A percentile compares a stretch with the other conserved stretches of the same genome.
Evolutionary conservation across 2,329 filamentous ascomycete genomes (phyloP).

Genomic region (Fusarium xylarioides): DNA sequence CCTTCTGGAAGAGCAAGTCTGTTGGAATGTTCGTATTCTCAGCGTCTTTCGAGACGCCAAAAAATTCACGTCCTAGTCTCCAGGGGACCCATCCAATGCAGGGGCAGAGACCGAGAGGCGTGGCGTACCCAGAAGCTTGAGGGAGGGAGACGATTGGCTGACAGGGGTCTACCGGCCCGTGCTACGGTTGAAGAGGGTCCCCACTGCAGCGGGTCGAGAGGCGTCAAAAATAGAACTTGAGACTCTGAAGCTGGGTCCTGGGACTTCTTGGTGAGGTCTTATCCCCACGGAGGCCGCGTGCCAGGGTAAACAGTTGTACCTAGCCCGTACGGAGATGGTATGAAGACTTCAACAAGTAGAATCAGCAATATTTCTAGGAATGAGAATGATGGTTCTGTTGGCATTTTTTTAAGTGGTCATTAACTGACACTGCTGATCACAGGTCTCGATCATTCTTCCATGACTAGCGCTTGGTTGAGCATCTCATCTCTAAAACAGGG

Average conservation of each 20-base stretch:
- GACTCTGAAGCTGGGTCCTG: slow-evolving; percentile 22
- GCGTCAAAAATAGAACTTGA: slow-evolving; percentile 39
- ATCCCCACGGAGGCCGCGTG: slow-evolving; percentile 32
- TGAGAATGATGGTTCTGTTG: not conserved
- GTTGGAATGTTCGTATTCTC: slow-evolving; percentile 29
- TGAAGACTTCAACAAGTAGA: not conserved
- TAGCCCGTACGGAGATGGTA: not conserved
- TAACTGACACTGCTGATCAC: slow-evolving; percentile 7
- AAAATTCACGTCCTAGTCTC: not conserved
- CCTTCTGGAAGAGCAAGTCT: slow-evolving; percentile 12
- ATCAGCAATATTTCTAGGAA: not conserved
- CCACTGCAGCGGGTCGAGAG: slow-evolving; percentile 30
- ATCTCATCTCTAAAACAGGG: slow-evolving; percentile 19
- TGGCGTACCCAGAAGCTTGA: slow-evolving; percentile 16
- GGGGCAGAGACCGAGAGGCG: slow-evolving; percentile 19
- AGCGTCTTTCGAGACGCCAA: slow-evolving; percentile 1
- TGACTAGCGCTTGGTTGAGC: slow-evolving; percentile 5
- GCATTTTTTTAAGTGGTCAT: not conserved
- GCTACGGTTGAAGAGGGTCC: slow-evolving; percentile 9
- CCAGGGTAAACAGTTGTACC: slow-evolving; percentile 5
- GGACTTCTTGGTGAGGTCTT: not conserved
- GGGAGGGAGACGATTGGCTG: slow-evolving; percentile 20
- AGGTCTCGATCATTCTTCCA: slow-evolving; percentile 4
- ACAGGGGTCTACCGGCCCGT: slow-evolving; percentile 13
- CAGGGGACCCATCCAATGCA: slow-evolving; percentile 23